Percentiles rank a stretch among this genome's conserved stretches.
Evolutionary conservation across 2,329 filamentous ascomycete species (phyloP).

Genomic region (Pleoardoris graminearum): DNA sequence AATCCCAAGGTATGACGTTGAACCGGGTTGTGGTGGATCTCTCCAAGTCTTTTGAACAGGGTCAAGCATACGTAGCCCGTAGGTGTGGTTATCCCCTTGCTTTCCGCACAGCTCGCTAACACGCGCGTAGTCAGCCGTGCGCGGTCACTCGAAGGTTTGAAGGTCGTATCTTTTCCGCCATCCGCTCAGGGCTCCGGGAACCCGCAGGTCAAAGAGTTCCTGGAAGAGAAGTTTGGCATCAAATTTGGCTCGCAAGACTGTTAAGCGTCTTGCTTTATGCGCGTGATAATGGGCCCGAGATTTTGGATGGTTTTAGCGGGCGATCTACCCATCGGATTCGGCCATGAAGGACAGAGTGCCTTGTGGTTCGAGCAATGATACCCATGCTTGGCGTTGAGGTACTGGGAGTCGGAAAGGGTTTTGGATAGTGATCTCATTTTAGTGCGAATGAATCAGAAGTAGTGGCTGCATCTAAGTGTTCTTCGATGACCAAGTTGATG

Average conservation of each 20-base stretch:
- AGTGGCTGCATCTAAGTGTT: no score
- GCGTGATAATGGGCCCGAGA: neutral
- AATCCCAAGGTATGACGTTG: slow-evolving; percentile 61
- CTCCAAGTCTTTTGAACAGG: slow-evolving; percentile 56
- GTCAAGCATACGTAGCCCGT: slow-evolving; percentile 65
- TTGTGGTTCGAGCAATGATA: neutral
- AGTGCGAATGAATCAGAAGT: no score
- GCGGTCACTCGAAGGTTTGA: slow-evolving; percentile 55
- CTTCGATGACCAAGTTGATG: no score
- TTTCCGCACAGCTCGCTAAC: neutral
- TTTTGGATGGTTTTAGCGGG: no score
- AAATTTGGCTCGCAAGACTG: slow-evolving; percentile 18
- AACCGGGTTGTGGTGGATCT: slow-evolving; percentile 62
- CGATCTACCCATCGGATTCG: neutral
- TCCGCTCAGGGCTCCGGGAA: slow-evolving; percentile 31
- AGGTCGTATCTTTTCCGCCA: slow-evolving; percentile 40
- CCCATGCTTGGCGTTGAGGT: neutral
- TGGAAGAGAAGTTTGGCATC: slow-evolving; percentile 32
- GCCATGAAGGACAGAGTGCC: neutral
- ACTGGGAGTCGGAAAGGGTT: neutral
- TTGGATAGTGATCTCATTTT: neutral
- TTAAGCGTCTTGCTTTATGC: neutral
- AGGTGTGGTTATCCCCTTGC: slow-evolving; percentile 15
- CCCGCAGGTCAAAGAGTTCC: slow-evolving; percentile 41
- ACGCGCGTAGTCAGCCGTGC: slow-evolving; percentile 55